A percentile compares a stretch with the other conserved stretches of the same genome.
Evolutionary conservation across 1,139 yeast genomes (phyloP).

Genomic region (Yamadazyma atlantica): DNA sequence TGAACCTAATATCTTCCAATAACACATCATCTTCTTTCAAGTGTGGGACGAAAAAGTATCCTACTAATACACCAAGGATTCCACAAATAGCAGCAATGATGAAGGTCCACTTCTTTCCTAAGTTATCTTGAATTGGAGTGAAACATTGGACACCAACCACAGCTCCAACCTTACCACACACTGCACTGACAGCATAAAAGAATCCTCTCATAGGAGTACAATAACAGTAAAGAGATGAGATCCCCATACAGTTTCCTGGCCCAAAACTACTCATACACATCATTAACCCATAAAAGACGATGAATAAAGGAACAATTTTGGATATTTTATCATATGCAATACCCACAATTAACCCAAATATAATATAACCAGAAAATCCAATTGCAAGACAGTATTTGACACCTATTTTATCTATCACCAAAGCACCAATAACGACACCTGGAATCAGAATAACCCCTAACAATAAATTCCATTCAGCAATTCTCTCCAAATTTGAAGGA

Average conservation of each 20-base stretch:
- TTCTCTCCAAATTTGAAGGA: slow-evolving; percentile 29
- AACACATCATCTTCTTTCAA: slow-evolving; percentile 64
- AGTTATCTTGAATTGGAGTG: slow-evolving; percentile 38
- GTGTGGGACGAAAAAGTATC: slow-evolving; percentile 66
- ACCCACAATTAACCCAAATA: slow-evolving; percentile 51
- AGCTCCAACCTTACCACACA: slow-evolving; percentile 52
- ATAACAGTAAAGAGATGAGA: slow-evolving; percentile 66
- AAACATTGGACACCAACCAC: slow-evolving; percentile 46
- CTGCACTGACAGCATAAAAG: slow-evolving; percentile 48
- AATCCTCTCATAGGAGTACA: slow-evolving; percentile 81
- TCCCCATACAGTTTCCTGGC: slow-evolving; percentile 75
- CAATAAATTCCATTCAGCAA: slow-evolving; percentile 51
- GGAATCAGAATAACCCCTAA: slow-evolving; percentile 46
- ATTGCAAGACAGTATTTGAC: slow-evolving; percentile 45
- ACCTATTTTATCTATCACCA: slow-evolving; percentile 40
- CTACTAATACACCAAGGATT: slow-evolving; percentile 59
- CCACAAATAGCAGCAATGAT: slow-evolving; percentile 74
- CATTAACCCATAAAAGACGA: slow-evolving; percentile 49
- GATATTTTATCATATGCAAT: slow-evolving; percentile 41
- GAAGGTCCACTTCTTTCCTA: slow-evolving; percentile 37
- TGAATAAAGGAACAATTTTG: slow-evolving; percentile 42
- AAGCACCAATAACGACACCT: slow-evolving; percentile 48
- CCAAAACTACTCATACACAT: slow-evolving; percentile 64
- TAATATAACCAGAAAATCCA: slow-evolving; percentile 48
- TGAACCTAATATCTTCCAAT: slow-evolving; percentile 63